Base-by-base conservation (phyloP, 805 yeast genomes). In the Zygosaccharomyces bailii region DNA sequence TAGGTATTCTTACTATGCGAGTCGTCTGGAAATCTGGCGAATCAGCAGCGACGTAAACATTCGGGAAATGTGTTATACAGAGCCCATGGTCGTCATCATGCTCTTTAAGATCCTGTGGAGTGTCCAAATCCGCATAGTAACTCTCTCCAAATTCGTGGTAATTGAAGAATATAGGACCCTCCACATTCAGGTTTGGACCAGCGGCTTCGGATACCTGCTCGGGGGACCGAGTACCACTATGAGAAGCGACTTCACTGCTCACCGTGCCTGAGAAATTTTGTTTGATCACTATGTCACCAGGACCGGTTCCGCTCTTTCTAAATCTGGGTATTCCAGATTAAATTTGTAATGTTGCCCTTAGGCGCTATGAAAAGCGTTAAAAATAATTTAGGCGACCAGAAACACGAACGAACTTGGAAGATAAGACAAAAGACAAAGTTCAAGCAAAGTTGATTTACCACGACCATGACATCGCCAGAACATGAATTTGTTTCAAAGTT, bases 31-130 rank as follows among this genome's bases (percentile, higher is more conserved):
- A 71, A 16, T 41, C 50, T 0, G 46, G 42, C 2, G 77, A 65
- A 5, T 54, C 55, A 3, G 40, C 46, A 2, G 67, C 57, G 1
- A 55, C 72, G 56, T 80, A 73, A 3, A 72, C 65, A 51, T 82
- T 80, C 4, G 88, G 89, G 56, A 82, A 84, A 61, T 84, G 90
- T 24, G 82, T 82, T 7, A 80, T 61, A 16, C 78, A 75, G 8
- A 80, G 52, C 2, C 74, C 62, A 24, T 55, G 58, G 2, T 61
- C 61, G 35, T 65, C 65, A 23, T 56, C 54, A 27, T 58, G 66
- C 34, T 63, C 62, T 10, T 42, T 47, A 4, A 39, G 27, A 3
- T 35, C 42, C 6, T 38, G 21, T 3, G 45, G 43, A 11, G 43
- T 44, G 1, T 43, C 55, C 1, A 61, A 19, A 10, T 49, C 53